Base-by-base conservation (phyloP, 1,139 yeast species). In the Geotrichum fermentans region DNA sequence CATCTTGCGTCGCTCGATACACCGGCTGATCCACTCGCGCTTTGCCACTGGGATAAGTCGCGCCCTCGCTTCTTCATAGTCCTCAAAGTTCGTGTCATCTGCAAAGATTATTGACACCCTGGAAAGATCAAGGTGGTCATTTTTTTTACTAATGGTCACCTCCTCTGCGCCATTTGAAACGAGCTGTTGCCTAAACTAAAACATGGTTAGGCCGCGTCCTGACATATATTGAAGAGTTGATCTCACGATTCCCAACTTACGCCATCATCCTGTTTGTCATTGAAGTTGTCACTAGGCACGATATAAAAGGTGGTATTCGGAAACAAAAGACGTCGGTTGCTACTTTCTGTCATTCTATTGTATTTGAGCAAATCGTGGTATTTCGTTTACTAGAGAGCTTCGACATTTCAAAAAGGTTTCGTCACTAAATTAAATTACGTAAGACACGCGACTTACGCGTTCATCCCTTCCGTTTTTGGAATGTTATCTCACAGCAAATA, bases 21-120 rank as follows among this genome's bases (percentile, higher is more conserved):
- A 77, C 37, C 77, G 79, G 34, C 65, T 58, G 1, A 86, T 72
- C 92, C 95, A 89, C 2, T 71, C 67, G 0, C 81, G 73, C 0
- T 78, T 75, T 1, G 86, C 83, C 1, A 86, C 78, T 0, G 95
- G 92, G 14, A 86, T 74, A 78, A 85, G 72, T 29, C 76, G 67
- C 16, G 72, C 73, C 43, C 71, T 72, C 1, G 83, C 76, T 13
- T 68, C 63, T 4, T 63, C 64, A 58, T 80, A 82, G 39, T 81
- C 81, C 4, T 77, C 74, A 56, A 83, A 84, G 22, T 76, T 73
- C 2, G 71, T 62, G 5, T 75, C 68, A 32, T 72, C 70, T 14
- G 87, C 68, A 7, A 86, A 72, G 8, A 85, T 75, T 54, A 82
- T 84, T 16, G 80, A 55, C 20, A 58, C 56, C 11, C 39, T 36